Evolutionary conservation across 1,284 basidiomycete species (phyloP).

Genomic region (Papiliotrema laurentii): DNA sequence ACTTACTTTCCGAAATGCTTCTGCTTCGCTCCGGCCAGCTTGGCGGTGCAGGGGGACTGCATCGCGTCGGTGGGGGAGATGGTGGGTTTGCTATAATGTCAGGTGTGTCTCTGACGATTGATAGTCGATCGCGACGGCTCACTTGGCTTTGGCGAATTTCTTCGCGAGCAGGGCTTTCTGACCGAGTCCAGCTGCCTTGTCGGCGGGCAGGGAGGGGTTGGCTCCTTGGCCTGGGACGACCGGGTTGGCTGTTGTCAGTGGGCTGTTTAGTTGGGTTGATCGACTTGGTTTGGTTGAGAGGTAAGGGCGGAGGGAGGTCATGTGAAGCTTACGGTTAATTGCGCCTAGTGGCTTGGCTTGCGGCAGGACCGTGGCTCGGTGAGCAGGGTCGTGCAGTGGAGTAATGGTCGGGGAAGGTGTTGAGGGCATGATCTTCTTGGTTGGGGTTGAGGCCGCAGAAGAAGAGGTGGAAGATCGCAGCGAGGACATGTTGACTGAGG

Average conservation of each 20-base stretch:
- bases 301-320: neutral
- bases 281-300: neutral
- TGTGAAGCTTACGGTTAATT: constrained; percentile 46
- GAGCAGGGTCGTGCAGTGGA: constrained; percentile 75
- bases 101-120: neutral
- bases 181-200: constrained; percentile 61
- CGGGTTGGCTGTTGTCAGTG: constrained; percentile 31
- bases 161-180: constrained; percentile 82
- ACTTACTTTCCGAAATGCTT: constrained; percentile 82
- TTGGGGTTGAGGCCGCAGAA: constrained; percentile 20
- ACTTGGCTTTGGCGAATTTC: constrained; percentile 79
- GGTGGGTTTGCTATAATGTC: constrained; percentile 61
- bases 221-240: constrained; percentile 43
- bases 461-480: constrained; percentile 11
- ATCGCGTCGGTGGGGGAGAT: constrained; percentile 89
- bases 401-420: constrained; percentile 52
- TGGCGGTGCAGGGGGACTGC: constrained; percentile 85
- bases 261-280: neutral
- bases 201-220: constrained; percentile 22
- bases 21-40: constrained; percentile 81
- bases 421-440: constrained; percentile 13
- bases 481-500: neutral
- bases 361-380: constrained; percentile 69
- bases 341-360: constrained; percentile 75
- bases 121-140: constrained; percentile 28